Percentiles rank a stretch among this genome's conserved stretches.
phyloP scores from a whole-genome alignment of 2,329 filamentous ascomycete genomes.

The Clonostachys byssicola region DNA sequence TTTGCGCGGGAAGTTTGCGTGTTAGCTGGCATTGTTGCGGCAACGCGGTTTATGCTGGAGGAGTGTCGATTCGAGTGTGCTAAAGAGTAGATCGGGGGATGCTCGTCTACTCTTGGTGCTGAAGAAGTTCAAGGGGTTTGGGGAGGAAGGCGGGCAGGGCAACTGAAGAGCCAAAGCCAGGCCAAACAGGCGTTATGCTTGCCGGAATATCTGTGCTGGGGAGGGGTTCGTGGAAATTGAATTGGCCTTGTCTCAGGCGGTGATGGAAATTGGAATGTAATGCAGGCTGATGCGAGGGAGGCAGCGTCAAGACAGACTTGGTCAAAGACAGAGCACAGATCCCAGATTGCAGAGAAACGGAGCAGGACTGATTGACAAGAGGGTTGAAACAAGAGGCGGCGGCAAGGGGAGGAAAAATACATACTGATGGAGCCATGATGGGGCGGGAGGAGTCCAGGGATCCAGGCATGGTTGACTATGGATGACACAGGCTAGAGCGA shows the following conservation, averaged over 20 bases:
- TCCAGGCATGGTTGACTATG: conserved; percentile 39
- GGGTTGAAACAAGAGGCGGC: conserved; percentile 3
- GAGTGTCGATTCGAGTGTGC: conserved; percentile 6
- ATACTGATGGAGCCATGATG: conserved; percentile 60
- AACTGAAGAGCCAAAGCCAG: neutral
- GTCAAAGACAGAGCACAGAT: conserved; percentile 2
- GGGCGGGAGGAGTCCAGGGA: conserved; percentile 58
- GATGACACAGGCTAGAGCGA: too few species aligned
- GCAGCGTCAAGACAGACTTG: too few species aligned
- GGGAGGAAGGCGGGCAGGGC: neutral
- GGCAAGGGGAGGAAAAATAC: conserved; percentile 20
- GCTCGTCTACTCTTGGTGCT: neutral
- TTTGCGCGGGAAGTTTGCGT: conserved; percentile 18
- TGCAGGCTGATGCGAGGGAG: too few species aligned
- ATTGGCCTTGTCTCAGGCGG: too few species aligned
- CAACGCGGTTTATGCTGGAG: neutral
- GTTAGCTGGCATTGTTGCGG: conserved; percentile 9
- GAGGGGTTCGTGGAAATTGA: neutral
- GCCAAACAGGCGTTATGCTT: neutral
- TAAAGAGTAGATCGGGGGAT: neutral
- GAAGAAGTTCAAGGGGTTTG: neutral
- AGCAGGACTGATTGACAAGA: neutral
- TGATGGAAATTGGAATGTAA: too few species aligned
- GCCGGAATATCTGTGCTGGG: neutral
- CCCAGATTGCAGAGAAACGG: conserved; percentile 1